These are phyloP conservation scores for Condylostoma magnum DNA, from an alignment of 169 alveolate genomes.

Conservation along the genomic window DNA sequence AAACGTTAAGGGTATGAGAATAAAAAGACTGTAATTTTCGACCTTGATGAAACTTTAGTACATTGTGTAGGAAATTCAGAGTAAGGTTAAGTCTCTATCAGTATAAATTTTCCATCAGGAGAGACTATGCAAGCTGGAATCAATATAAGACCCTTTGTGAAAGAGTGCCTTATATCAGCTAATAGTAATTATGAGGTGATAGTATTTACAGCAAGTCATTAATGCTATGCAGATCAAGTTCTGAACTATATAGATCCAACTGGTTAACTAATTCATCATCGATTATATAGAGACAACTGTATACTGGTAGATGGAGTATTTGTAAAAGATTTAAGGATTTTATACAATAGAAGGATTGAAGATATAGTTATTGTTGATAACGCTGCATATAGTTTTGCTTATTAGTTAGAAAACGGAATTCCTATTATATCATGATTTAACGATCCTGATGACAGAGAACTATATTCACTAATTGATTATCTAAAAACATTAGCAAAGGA, in stretches of 20 bases:
- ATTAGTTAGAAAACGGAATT: conserved; percentile 56
- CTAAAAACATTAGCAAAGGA: neutral
- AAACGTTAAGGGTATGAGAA: neutral
- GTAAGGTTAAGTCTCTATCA: neutral
- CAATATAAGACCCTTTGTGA: conserved; percentile 78
- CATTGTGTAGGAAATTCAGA: conserved; percentile 39
- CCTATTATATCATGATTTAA: conserved; percentile 64
- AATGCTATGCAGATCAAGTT: conserved; percentile 78
- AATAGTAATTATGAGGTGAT: conserved; percentile 68
- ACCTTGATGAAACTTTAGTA: conserved; percentile 43
- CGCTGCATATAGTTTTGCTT: conserved; percentile 55
- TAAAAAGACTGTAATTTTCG: conserved; percentile 37
- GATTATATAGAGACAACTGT: conserved; percentile 73
- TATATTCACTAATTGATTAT: conserved; percentile 16
- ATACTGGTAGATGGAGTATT: conserved; percentile 53
- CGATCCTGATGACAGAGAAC: conserved; percentile 55
- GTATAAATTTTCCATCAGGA: conserved; percentile 21
- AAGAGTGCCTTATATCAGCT: conserved; percentile 55
- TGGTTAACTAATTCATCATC: conserved; percentile 62
- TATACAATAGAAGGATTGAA: conserved; percentile 47
- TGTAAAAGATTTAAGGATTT: conserved; percentile 64
- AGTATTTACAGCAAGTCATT: conserved; percentile 78
- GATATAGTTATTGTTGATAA: conserved; percentile 64
- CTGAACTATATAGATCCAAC: conserved; percentile 75
- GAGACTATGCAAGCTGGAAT: conserved; percentile 55